A percentile compares a stretch with the other conserved stretches of the same genome.
These are phyloP conservation scores for Pythium dissimile DNA, from an alignment of 352 stramenopile genomes.

Conservation along the genomic window DNA sequence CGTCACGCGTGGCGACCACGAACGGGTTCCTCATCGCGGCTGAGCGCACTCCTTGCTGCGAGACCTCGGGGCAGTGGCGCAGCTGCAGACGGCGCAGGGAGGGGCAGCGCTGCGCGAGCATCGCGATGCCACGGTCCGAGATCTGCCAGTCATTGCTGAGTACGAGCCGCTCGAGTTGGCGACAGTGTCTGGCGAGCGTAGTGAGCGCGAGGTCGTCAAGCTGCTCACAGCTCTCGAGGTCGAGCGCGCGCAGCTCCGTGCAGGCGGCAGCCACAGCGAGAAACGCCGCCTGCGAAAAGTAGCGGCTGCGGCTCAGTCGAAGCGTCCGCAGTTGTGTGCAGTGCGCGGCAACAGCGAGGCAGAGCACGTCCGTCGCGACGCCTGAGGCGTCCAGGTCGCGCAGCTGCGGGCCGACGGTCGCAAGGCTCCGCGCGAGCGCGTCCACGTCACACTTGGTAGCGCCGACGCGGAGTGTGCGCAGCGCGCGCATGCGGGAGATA, in stretches of 20 bases:
- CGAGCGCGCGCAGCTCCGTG: constrained; percentile 34
- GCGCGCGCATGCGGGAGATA: constrained; percentile 20
- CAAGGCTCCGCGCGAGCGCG: constrained; percentile 28
- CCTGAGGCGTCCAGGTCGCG: constrained; percentile 54
- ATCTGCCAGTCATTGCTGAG: constrained; percentile 75
- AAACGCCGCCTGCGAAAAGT: constrained; percentile 61
- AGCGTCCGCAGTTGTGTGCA: constrained; percentile 36
- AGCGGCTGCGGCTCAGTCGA: constrained; percentile 67
- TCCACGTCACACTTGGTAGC: constrained; percentile 54
- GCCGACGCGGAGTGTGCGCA: constrained; percentile 51
- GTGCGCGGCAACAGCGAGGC: constrained; percentile 32
- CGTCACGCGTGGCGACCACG: constrained; percentile 32
- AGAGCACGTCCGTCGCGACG: constrained; percentile 64
- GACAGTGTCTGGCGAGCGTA: constrained; percentile 32
- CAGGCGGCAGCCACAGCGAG: constrained; percentile 37
- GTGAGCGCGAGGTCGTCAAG: constrained; percentile 43
- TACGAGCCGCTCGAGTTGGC: constrained; percentile 43
- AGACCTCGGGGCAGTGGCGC: constrained; percentile 64
- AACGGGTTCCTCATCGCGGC: constrained; percentile 39
- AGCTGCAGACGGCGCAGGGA: constrained; percentile 43
- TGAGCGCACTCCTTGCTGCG: constrained; percentile 30
- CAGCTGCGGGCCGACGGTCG: constrained; percentile 23
- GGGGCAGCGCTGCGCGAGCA: constrained; percentile 23
- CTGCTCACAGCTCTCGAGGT: constrained; percentile 77
- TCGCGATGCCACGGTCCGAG: constrained; percentile 42